Evolutionary conservation across 371 early-diverging fungal species (phyloP).

Genomic region (Syncephalastrum monosporum): DNA sequence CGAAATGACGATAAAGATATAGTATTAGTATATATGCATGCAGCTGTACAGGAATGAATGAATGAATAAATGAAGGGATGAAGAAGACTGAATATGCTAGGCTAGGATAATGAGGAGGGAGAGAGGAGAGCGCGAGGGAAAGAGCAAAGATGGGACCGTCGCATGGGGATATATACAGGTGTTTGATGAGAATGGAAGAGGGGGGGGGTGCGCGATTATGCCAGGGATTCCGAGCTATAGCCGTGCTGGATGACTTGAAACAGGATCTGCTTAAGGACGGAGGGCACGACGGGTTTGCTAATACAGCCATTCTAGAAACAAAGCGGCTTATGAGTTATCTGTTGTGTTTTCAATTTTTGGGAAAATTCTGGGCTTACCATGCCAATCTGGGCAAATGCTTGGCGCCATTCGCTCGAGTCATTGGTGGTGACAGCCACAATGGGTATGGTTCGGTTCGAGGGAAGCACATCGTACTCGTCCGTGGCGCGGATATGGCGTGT

Average conservation of each 20-base stretch:
- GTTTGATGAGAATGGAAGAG: too few relatives aligned
- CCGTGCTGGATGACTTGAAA: slow-evolving; percentile 25
- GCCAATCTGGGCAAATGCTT: slow-evolving; percentile 15
- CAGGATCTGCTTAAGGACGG: slow-evolving; percentile 31
- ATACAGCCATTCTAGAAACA: slow-evolving; percentile 45
- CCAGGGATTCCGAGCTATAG: slow-evolving; percentile 19
- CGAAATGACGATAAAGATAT: too few relatives aligned
- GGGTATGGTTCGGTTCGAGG: slow-evolving; percentile 53
- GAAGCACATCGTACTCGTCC: slow-evolving; percentile 41
- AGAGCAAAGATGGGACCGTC: background rate
- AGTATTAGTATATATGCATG: too few relatives aligned
- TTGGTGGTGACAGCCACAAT: slow-evolving; percentile 74
- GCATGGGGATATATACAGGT: too few relatives aligned
- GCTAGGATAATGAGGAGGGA: background rate
- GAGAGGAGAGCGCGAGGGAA: background rate
- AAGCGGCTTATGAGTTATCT: background rate
- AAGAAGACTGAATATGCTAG: background rate
- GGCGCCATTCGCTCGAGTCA: slow-evolving; percentile 29
- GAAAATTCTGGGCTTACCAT: slow-evolving; percentile 16
- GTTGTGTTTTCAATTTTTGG: slow-evolving; percentile 1
- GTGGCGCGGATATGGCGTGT: slow-evolving; percentile 37
- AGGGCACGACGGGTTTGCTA: slow-evolving; percentile 43
- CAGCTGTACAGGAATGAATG: slow-evolving; percentile 11
- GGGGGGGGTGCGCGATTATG: background rate
- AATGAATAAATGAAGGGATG: slow-evolving; percentile 9